phyloP scores from a whole-genome alignment of 768 basidiomycete genomes.

The Hortiboletus flavorubellus region DNA sequence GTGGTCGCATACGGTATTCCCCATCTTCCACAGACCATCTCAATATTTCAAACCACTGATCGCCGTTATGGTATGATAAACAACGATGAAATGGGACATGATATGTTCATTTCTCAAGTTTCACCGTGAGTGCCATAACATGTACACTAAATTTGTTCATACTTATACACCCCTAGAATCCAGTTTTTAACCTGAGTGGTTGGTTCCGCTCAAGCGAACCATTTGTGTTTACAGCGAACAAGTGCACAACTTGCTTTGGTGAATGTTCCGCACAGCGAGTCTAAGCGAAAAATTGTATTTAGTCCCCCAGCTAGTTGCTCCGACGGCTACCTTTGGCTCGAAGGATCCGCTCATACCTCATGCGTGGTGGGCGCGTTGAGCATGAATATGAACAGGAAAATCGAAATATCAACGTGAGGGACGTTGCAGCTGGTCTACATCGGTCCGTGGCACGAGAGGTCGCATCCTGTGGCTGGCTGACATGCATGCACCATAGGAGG shows the following conservation, averaged over 20 bases:
- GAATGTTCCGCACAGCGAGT: slow-evolving; percentile 2
- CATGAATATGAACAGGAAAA: background rate
- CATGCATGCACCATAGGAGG: background rate
- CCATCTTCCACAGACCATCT: background rate
- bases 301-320: no score
- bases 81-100: slow-evolving; percentile 5
- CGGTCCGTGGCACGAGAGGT: background rate
- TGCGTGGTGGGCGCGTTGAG: background rate
- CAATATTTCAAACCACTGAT: background rate
- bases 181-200: background rate
- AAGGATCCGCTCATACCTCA: background rate
- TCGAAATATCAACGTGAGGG: background rate
- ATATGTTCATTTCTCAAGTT: slow-evolving; percentile 3
- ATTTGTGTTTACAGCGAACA: background rate
- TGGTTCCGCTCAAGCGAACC: slow-evolving; percentile 4
- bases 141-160: no score
- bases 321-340: background rate
- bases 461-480: background rate
- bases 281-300: background rate
- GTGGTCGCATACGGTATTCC: background rate
- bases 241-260: background rate
- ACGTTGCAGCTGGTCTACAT: slow-evolving; percentile 6
- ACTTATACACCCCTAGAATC: no score
- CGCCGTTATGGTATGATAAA: slow-evolving; percentile 2
- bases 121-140: background rate